Evolutionary conservation across 345 rosid genomes (phyloP).

Genomic region (Pistacia atlantica): DNA sequence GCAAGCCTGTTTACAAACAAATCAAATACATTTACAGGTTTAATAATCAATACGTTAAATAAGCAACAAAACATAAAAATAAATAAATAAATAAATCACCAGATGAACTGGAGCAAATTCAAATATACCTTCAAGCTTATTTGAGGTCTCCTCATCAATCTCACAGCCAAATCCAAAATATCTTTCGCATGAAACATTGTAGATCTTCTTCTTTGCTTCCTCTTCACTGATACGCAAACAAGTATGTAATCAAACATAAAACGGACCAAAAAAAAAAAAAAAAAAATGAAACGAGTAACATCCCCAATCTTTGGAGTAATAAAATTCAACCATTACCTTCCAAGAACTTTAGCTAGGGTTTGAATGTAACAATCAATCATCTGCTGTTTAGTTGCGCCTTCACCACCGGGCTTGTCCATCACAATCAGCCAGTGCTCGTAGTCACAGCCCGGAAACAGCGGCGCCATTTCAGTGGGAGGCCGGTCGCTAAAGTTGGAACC

Average conservation of each 20-base stretch:
- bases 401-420: constrained; percentile 94
- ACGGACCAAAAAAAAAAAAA: not conserved
- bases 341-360: constrained; percentile 81
- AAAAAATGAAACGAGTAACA: not conserved
- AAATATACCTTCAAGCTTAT: constrained; percentile 79
- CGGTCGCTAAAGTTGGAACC: constrained; percentile 91
- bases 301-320: too few relatives aligned
- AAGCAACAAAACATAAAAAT: not conserved
- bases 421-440: constrained; percentile 97
- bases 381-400: constrained; percentile 83
- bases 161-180: constrained; percentile 95
- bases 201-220: constrained; percentile 89
- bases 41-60: not conserved
- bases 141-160: constrained; percentile 92
- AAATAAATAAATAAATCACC: not conserved
- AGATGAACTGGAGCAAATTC: not conserved
- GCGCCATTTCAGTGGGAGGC: constrained; percentile 95
- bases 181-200: constrained; percentile 95
- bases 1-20: constrained; percentile 51
- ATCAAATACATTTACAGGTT: not conserved
- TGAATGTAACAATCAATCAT: constrained; percentile 90
- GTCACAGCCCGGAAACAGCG: constrained; percentile 92
- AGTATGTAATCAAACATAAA: not conserved
- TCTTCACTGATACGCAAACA: constrained; percentile 58
- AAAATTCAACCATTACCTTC: constrained; percentile 43